phyloP scores from a whole-genome alignment of 148 eudicot genomes.

The Hydrangea macrophylla region DNA sequence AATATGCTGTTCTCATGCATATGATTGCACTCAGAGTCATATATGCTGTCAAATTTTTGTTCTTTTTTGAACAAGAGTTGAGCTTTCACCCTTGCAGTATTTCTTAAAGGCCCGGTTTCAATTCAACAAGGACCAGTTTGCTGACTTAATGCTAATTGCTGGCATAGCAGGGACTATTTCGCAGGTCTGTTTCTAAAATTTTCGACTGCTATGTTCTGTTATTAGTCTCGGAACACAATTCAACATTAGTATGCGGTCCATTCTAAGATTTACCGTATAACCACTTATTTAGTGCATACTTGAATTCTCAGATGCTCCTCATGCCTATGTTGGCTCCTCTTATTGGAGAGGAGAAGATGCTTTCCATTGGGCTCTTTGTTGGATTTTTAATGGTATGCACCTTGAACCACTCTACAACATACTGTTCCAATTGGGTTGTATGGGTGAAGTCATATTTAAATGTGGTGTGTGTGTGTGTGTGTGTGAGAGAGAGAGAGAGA shows the following conservation, averaged over 20 bases:
- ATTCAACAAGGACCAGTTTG: conserved; percentile 29
- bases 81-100: conserved; percentile 17
- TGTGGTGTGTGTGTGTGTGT: too few species aligned
- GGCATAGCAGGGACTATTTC: conserved; percentile 32
- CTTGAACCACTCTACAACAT: too few species aligned
- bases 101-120: conserved; percentile 26
- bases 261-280: neutral
- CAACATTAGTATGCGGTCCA: neutral
- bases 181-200: conserved; percentile 17
- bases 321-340: conserved; percentile 27
- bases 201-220: neutral
- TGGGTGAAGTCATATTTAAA: too few species aligned
- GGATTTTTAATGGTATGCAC: conserved; percentile 20
- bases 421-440: too few species aligned
- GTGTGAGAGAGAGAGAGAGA: too few species aligned
- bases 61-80: too few species aligned
- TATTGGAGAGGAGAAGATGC: conserved; percentile 31
- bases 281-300: neutral
- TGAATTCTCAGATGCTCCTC: conserved; percentile 22
- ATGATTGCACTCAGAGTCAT: too few species aligned
- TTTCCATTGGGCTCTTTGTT: conserved; percentile 22
- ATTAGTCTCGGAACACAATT: neutral
- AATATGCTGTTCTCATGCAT: neutral
- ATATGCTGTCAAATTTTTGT: too few species aligned
- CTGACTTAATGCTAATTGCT: conserved; percentile 28